phyloP scores from a whole-genome alignment of 1,284 basidiomycete species.

The Melampsora occidentalis region DNA sequence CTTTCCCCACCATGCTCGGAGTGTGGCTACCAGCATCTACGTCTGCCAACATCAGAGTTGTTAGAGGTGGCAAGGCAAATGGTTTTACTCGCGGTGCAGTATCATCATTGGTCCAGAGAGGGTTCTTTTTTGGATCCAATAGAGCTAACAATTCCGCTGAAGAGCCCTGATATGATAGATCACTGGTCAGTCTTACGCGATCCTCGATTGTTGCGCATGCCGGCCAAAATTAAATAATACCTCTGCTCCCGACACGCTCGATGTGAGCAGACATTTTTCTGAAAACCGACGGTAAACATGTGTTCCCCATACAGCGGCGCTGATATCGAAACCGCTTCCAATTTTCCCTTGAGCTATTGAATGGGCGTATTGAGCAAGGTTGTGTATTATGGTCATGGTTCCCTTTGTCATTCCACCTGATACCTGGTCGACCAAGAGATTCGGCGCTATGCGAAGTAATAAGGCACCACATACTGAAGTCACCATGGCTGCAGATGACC shows the following conservation, averaged over 20 bases:
- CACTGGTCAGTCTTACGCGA: background rate
- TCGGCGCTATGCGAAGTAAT: slow-evolving; percentile 54
- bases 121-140: slow-evolving; percentile 27
- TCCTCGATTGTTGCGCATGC: slow-evolving; percentile 14
- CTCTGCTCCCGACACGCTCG: background rate
- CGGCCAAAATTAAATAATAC: background rate
- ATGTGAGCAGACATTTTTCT: slow-evolving; percentile 56
- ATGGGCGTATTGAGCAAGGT: slow-evolving; percentile 91
- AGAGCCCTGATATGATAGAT: slow-evolving; percentile 5
- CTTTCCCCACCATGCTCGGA: slow-evolving; percentile 81
- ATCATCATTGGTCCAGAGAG: slow-evolving; percentile 12
- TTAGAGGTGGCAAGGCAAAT: slow-evolving; percentile 75
- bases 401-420: slow-evolving; percentile 50
- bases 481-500: slow-evolving; percentile 93
- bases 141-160: slow-evolving; percentile 2
- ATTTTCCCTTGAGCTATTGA: slow-evolving; percentile 97
- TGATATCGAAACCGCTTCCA: slow-evolving; percentile 94
- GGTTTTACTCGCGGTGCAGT: slow-evolving; percentile 57
- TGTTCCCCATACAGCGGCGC: slow-evolving; percentile 88
- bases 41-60: slow-evolving; percentile 80
- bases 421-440: background rate
- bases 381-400: slow-evolving; percentile 71
- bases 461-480: slow-evolving; percentile 87
- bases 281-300: slow-evolving; percentile 89
- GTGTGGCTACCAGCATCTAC: slow-evolving; percentile 91